These are phyloP conservation scores for grape (Vitis vinifera) DNA, from an alignment of 164 flowering plant genomes.

Conservation along the genomic window ASM3070453v1 NC_081822.1:5161501-5162000, in stretches of 20 bases:
- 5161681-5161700: constrained; percentile 18
- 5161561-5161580: constrained; percentile 36
- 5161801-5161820: constrained; percentile 29
- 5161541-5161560: constrained; percentile 24
- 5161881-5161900: constrained; percentile 44
- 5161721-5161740: constrained; percentile 19
- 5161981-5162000: constrained; percentile 14
- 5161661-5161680: constrained; percentile 16
- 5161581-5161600: constrained; percentile 29
- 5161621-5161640: constrained; percentile 26
- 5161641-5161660: constrained; percentile 24
- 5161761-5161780: constrained; percentile 17
- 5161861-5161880: constrained; percentile 37
- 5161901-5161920: not conserved
- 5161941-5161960: too few relatives aligned
- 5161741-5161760: constrained; percentile 19
- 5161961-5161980: not conserved
- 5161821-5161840: constrained; percentile 39
- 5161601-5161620: constrained; percentile 23
- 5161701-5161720: constrained; percentile 11
- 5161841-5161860: constrained; percentile 24
- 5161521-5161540: constrained; percentile 26
- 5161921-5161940: not conserved
- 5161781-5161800: constrained; percentile 32
- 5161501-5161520: constrained; percentile 29